Evolutionary conservation across 1,139 yeast genomes (phyloP), one percentile per base, ranked within the genome.

Genomic region (Nakaseomyces glabratus): DNA sequence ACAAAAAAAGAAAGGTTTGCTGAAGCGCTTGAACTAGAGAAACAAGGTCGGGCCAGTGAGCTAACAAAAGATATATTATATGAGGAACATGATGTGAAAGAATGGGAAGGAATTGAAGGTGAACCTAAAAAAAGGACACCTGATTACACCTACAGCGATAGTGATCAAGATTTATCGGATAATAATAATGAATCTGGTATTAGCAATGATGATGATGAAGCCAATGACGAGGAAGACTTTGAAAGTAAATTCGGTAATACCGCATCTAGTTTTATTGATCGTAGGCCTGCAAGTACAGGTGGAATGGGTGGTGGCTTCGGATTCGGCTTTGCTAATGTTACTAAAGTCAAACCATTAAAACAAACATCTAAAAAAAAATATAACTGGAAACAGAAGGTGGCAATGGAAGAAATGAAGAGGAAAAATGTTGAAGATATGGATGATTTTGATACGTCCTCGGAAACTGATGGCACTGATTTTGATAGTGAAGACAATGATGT

Each of bases 11-110:
- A 84, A 48, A 74, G 72, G 43, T 71, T 84, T 59, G 61, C 70
- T 8, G 93, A 84, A 50, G 95, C 95, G 0, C 55, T 85, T 32
- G 73, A 72, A 33, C 60, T 81, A 29, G 95, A 85, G 51, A 68
- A 68, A 42, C 78, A 77, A 48, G 95, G 93, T 2, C 65, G 81
- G 39, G 82, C 74, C n/a, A 73, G 72, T 51, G 90, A 77, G 2
- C 60, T 62, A 22, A 19, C 88, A 0, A 65, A 60, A 38, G 77
- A 69, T 8, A 64, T 82, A 14, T 60, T 84, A 25, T 85, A 82
- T 48, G 93, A 82, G 54, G 77, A 79, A 45, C 65, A 79, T 44
- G 72, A 69, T 31, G 72, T 75, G 1, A 74, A 71, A 47, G 77
- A 75, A 19, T 81, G 88, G 88, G 30, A 26, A 11, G 30, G 13